These are phyloP conservation scores for Lithospermum erythrorhizon DNA, from an alignment of 257 asterid genomes.

Conservation along the genomic window DNA sequence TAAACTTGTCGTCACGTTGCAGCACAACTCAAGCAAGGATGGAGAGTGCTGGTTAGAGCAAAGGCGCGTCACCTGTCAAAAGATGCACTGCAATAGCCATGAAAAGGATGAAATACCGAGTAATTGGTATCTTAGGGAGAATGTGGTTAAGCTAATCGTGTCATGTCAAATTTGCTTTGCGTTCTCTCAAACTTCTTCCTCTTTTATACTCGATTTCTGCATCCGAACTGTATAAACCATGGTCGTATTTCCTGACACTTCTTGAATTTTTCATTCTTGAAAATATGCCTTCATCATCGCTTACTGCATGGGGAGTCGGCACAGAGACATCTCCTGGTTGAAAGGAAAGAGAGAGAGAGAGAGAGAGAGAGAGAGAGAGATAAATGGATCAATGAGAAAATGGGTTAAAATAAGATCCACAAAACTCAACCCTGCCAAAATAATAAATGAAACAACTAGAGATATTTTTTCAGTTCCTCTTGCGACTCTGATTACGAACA, in stretches of 20 bases:
- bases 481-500: too few species aligned
- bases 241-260: constrained; percentile 42
- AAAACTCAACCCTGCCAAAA: neutral
- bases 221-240: constrained; percentile 73
- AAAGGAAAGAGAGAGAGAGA: constrained; percentile 18
- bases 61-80: constrained; percentile 22
- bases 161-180: constrained; percentile 33
- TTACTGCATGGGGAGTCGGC: constrained; percentile 29
- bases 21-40: neutral
- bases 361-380: too few species aligned
- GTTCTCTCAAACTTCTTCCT: constrained; percentile 75
- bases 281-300: constrained; percentile 59
- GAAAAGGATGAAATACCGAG: constrained; percentile 19
- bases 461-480: too few species aligned
- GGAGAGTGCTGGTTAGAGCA: constrained; percentile 8
- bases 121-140: constrained; percentile 18
- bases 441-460: neutral
- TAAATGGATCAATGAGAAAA: neutral
- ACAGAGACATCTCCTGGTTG: constrained; percentile 27
- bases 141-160: constrained; percentile 16
- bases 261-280: constrained; percentile 45
- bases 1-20: constrained; percentile 2
- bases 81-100: constrained; percentile 16
- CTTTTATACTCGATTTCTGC: constrained; percentile 89
- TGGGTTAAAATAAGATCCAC: neutral